A percentile compares a stretch with the other conserved stretches of the same genome.
These are phyloP conservation scores for Aspergillus avenaceus DNA, from an alignment of 495 filamentous ascomycete genomes.

Conservation along the genomic window DNA sequence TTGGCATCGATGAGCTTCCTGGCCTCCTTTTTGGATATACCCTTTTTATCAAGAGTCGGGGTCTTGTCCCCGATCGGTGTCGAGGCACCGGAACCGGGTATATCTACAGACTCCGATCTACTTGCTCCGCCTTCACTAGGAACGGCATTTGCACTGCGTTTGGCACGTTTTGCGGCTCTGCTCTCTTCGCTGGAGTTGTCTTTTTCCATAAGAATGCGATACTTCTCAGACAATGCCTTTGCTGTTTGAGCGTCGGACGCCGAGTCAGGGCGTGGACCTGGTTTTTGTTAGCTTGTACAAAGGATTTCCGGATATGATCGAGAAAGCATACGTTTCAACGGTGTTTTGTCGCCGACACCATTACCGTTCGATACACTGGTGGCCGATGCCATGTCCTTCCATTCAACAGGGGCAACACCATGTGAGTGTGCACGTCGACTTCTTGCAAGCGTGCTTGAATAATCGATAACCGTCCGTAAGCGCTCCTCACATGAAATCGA, in stretches of 20 bases:
- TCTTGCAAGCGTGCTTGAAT: slow-evolving; percentile 59
- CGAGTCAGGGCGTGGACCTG: slow-evolving; percentile 33
- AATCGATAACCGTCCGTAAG: slow-evolving; percentile 63
- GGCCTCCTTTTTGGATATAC: slow-evolving; percentile 50
- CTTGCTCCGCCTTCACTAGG: slow-evolving; percentile 34
- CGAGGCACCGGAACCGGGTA: slow-evolving; percentile 39
- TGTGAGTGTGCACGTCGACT: slow-evolving; percentile 67
- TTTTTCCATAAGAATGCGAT: slow-evolving; percentile 26
- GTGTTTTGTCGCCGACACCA: slow-evolving; percentile 40
- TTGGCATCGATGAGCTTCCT: slow-evolving; percentile 48
- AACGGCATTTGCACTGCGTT: slow-evolving; percentile 39
- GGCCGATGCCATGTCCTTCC: slow-evolving; percentile 59
- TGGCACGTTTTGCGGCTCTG: slow-evolving; percentile 48
- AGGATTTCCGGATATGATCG: not conserved
- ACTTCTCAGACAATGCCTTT: slow-evolving; percentile 33
- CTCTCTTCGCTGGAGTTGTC: slow-evolving; percentile 45
- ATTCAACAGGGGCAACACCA: slow-evolving; percentile 65
- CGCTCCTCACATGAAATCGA: slow-evolving; percentile 73
- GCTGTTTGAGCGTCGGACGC: slow-evolving; percentile 4
- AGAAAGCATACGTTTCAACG: slow-evolving; percentile 56
- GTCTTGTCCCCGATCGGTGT: slow-evolving; percentile 39
- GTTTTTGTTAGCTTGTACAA: slow-evolving; percentile 7
- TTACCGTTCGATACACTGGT: slow-evolving; percentile 26
- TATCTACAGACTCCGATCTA: slow-evolving; percentile 32
- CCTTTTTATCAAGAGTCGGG: slow-evolving; percentile 51